Conservation (phyloP, 768 basidiomycete genomes). For the Stropharia rugosoannulata region DNA sequence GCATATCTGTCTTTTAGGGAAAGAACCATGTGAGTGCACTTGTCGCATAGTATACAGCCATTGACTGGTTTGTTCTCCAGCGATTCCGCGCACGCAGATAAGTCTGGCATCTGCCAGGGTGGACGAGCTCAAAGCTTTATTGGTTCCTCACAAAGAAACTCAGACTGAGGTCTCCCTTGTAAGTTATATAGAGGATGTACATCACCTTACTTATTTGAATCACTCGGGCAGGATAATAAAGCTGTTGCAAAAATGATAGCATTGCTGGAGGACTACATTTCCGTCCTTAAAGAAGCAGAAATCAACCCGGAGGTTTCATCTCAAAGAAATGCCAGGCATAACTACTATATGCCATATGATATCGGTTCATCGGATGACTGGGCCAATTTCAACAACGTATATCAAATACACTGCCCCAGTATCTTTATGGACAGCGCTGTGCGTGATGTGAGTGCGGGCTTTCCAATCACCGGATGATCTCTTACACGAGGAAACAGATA, state of each 20-base stretch:
- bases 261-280: conserved; percentile 61
- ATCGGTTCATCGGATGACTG: conserved; percentile 68
- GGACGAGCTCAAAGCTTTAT: conserved; percentile 38
- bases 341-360: conserved; percentile 68
- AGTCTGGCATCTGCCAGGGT: conserved; percentile 56
- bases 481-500: conserved; percentile 47
- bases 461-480: neutral
- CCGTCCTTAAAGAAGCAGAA: conserved; percentile 49
- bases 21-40: conserved; percentile 57
- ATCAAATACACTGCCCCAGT: conserved; percentile 86
- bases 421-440: conserved; percentile 74
- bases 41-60: neutral
- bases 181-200: neutral
- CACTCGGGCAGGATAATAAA: conserved; percentile 6
- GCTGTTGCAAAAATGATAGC: conserved; percentile 45
- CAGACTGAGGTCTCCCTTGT: conserved; percentile 7
- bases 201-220: neutral
- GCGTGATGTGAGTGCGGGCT: conserved; percentile 64
- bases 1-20: conserved; percentile 78
- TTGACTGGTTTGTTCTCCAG: conserved; percentile 31
- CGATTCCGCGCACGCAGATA: conserved; percentile 66
- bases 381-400: conserved; percentile 87
- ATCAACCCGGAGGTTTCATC: conserved; percentile 15
- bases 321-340: conserved; percentile 34
- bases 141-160: conserved; percentile 5